Percentiles rank a stretch among this genome's conserved stretches.
Conservation (phyloP, 2,329 filamentous ascomycete genomes). For the Xylaria sp. region DNA sequence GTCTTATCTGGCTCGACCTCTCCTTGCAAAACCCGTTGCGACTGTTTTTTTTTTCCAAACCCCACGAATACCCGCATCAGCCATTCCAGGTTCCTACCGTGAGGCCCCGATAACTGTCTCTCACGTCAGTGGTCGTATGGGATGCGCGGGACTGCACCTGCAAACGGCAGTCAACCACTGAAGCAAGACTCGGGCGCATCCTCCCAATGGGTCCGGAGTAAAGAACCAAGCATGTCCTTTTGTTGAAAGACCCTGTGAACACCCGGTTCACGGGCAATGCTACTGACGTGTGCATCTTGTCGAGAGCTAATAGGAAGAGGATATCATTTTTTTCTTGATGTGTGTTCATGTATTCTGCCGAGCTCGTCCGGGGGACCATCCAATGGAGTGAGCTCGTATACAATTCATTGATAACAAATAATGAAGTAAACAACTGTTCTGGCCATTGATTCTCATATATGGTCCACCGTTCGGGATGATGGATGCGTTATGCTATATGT, state of each 20-base stretch:
- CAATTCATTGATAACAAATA: neutral
- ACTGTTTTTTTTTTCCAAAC: too few relatives aligned
- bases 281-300: neutral
- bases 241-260: neutral
- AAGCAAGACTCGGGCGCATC: neutral
- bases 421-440: neutral
- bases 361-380: neutral
- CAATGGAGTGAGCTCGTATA: neutral
- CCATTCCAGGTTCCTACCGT: neutral
- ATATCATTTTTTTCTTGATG: neutral
- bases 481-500: neutral
- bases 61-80: neutral
- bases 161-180: neutral
- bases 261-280: neutral
- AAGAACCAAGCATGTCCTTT: neutral
- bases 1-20: neutral
- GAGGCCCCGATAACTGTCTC: neutral
- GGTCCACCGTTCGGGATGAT: neutral
- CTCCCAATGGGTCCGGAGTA: neutral
- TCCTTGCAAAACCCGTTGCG: neutral
- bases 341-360: neutral
- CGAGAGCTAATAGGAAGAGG: neutral
- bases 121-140: neutral
- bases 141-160: neutral
- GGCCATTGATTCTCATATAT: neutral